phyloP scores from a whole-genome alignment of 306 rosid genomes.

The Cicer pinnatifidum region DNA sequence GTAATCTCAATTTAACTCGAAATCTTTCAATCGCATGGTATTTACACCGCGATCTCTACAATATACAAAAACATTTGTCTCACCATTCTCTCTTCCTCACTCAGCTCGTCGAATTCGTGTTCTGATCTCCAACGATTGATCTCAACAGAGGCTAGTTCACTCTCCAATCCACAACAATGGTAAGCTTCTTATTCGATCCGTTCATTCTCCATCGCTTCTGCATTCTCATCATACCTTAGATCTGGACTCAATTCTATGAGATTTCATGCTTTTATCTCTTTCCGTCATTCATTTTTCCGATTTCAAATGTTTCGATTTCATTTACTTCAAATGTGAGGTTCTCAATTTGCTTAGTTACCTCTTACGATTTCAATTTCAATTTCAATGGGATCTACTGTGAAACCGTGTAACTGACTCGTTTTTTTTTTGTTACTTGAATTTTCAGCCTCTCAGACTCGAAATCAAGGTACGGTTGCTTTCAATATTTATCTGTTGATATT shows the following conservation, averaged over 20 bases:
- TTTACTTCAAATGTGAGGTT: constrained; percentile 32
- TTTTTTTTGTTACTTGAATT: constrained; percentile 46
- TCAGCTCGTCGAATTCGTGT: constrained; percentile 51
- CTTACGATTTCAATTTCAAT: constrained; percentile 42
- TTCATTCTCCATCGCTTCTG: constrained; percentile 31
- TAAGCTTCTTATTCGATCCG: constrained; percentile 53
- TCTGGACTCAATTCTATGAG: constrained; percentile 59
- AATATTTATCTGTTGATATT: constrained; percentile 3
- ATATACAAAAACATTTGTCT: constrained; percentile 16
- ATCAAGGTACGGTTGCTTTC: constrained; percentile 70
- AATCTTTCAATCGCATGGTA: constrained; percentile 36
- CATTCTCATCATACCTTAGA: constrained; percentile 57
- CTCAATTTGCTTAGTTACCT: constrained; percentile 42
- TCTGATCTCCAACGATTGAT: constrained; percentile 53
- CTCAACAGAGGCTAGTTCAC: constrained; percentile 43
- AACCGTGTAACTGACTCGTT: constrained; percentile 51
- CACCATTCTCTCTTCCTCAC: constrained; percentile 29
- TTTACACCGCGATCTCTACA: constrained; percentile 41
- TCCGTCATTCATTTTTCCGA: constrained; percentile 3
- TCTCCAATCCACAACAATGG: constrained; percentile 68
- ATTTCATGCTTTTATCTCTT: constrained; percentile 49
- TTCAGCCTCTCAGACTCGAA: constrained; percentile 99
- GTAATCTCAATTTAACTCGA: constrained; percentile 46
- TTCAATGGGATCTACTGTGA: constrained; percentile 60
- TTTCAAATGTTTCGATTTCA: constrained; percentile 18